These are phyloP conservation scores for Saposhnikovia divaricata DNA, from an alignment of 129 eudicot genomes.

Conservation along the genomic window DNA sequence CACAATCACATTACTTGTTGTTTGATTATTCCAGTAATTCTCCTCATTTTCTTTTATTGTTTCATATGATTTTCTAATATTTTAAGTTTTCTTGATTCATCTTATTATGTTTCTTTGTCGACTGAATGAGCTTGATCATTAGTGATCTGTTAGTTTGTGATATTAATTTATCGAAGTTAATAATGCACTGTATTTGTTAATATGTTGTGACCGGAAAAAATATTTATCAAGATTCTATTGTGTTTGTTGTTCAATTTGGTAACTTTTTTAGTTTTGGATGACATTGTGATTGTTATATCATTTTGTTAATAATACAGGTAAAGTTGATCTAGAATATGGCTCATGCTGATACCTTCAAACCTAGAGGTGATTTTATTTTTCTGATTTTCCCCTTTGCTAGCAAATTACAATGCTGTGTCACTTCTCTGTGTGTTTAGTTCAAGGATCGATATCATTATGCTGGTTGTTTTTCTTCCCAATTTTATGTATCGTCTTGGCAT, in stretches of 20 bases:
- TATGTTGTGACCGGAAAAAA: neutral
- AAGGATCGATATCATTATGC: neutral
- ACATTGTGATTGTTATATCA: neutral
- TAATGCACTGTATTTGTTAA: neutral
- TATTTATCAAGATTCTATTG: neutral
- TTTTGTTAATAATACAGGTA: neutral
- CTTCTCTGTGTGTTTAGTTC: neutral
- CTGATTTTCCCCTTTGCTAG: neutral
- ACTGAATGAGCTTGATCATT: neutral
- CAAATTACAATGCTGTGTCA: neutral
- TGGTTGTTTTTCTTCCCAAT: neutral
- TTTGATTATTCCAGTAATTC: neutral
- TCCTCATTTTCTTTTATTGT: neutral
- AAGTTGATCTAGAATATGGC: neutral
- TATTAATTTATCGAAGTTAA: neutral
- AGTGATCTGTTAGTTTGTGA: neutral
- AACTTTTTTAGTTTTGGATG: neutral
- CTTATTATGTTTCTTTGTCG: neutral
- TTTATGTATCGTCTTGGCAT: neutral
- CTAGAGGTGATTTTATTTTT: conserved; percentile 6
- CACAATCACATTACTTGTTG: neutral
- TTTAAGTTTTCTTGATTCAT: neutral
- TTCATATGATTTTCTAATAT: neutral
- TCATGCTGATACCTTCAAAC: conserved; percentile 8
- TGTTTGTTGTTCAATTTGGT: neutral